These are phyloP conservation scores for Teunomyces kruisii DNA, from an alignment of 805 yeast genomes.

Conservation along the genomic window DNA sequence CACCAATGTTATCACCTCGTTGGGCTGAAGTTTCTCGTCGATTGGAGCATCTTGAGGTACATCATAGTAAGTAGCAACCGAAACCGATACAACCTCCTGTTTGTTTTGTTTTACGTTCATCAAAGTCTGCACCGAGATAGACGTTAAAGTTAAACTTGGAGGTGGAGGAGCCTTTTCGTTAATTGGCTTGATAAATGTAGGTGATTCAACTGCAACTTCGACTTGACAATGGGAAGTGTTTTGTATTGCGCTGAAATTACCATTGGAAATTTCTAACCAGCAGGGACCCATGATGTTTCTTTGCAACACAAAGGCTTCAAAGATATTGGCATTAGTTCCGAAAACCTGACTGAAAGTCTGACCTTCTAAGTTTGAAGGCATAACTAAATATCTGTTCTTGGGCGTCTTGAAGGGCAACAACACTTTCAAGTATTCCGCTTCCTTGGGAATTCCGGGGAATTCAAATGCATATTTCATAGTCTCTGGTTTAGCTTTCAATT, in stretches of 20 bases:
- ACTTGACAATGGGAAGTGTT: slow-evolving; percentile 78
- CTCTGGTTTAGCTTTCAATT: slow-evolving; percentile 69
- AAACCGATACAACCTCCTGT: slow-evolving; percentile 86
- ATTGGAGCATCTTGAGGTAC: slow-evolving; percentile 76
- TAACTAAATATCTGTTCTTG: slow-evolving; percentile 43
- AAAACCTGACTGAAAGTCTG: slow-evolving; percentile 75
- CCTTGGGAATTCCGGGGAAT: slow-evolving; percentile 71
- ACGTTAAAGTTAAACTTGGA: slow-evolving; percentile 61
- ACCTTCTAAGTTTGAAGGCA: slow-evolving; percentile 70
- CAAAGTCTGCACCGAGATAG: slow-evolving; percentile 76
- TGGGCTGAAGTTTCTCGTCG: slow-evolving; percentile 59
- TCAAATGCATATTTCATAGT: slow-evolving; percentile 87
- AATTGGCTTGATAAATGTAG: slow-evolving; percentile 49
- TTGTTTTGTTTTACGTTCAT: slow-evolving; percentile 71
- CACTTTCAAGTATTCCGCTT: slow-evolving; percentile 77
- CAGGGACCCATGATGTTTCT: slow-evolving; percentile 95
- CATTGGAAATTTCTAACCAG: slow-evolving; percentile 77
- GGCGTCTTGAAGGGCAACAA: slow-evolving; percentile 72
- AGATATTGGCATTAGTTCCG: slow-evolving; percentile 70
- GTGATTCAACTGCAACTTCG: slow-evolving; percentile 60
- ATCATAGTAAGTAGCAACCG: slow-evolving; percentile 68
- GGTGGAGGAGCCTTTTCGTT: slow-evolving; percentile 54
- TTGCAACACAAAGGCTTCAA: slow-evolving; percentile 83
- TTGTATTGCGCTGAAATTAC: slow-evolving; percentile 55
- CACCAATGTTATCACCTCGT: slow-evolving; percentile 66